Base-by-base conservation (phyloP, 2,329 filamentous ascomycete genomes). In the Diplodia intermedia region DNA sequence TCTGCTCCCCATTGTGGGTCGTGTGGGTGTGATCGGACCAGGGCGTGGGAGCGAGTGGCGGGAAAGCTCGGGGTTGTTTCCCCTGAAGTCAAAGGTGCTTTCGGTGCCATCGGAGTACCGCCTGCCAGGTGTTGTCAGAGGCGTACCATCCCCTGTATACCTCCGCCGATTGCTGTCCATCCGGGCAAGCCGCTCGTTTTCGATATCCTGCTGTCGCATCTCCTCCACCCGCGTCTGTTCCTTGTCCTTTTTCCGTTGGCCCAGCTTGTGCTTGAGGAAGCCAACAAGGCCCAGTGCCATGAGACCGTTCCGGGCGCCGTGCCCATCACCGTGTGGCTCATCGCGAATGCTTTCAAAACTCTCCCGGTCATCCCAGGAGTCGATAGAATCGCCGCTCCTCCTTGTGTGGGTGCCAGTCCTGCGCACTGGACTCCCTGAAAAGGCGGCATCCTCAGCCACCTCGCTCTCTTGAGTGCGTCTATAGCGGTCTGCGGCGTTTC, bases 131-230 rank as follows among this genome's bases (percentile, higher is more conserved):
- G 74, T 74, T 63, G 43, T 63, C 55, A 73, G 71, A 9, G 70
- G 70, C 3, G 76, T 74, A 20, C 89, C 89, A 75, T 93, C 91
- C 33, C 88, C 90, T 2, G 90, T 92, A 70, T 87, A 92, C 72
- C 84, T 84, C 26, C 88, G 87, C n/a, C 85, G 75, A 31, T 74
- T 85, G 43, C 86, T 86, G 69, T 85, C 83, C 66, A 80, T 80
- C 72, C 86, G 81, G 57, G 82, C 81, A 33, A 86, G 72, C 29
- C 82, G 80, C 72, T 88, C 86, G 57, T 86, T 79, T 71, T 85
- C 85, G 29, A 81, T 76, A 69, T 85, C 84, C 69, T 83, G 83
- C 69, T 79, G 81, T 65, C 82, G 82, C 68, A 85, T 77, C 54
- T 82, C 82, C 62, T 85, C 86, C 5, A 91, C 86, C 26, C 88